Base-by-base conservation (phyloP, 23 red algal genomes). In the Gracilaria gracilis region DNA sequence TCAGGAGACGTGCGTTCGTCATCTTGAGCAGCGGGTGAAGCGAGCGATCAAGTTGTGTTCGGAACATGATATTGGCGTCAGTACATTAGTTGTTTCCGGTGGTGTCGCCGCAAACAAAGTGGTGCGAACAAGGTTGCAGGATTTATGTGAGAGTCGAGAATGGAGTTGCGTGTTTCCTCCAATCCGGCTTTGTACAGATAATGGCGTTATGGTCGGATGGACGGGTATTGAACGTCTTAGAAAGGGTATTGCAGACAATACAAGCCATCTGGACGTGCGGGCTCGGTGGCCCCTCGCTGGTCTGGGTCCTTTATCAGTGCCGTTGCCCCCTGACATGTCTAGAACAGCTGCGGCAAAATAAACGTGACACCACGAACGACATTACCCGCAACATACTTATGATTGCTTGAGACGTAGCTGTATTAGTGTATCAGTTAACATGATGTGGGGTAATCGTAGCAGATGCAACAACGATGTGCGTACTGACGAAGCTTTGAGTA, bases 201-300 rank as follows among this genome's bases (percentile, higher is more conserved):
- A 99, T 83, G 97, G 97, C 2, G 97, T 96, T 14, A 99, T 99
- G 97, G 92, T 96, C 7, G 97, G 90, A 21, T 99, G 97, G 97
- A 94, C 97, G 34, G 97, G 81, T 54, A 69, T 95, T 0, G 97
- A 99, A 79, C 84, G 94, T 32, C 64, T 99, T 40, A 70, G 61
- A 55, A 75, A 36, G 73, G 92, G 92, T 24, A 88, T 94, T 32
- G 92, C 92, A 19, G 84, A 94, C 46, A 75, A 96, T 48, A 77
- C 76, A 23, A 48, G 44, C 1, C 67, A 86, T 53, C 70, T 90
- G 47, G 94, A 85, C 37, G 94, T 96, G 15, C 81, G 88, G 16
- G 88, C 94, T 31, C 66, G 94, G 34, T 96, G 94, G 94, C 94
- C 94, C 57, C 67, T 96, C 16, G 92, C 83, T 54, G 92, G 92